Base-by-base conservation (phyloP, 495 filamentous ascomycete species). In the Penicillium flavigenum region DNA sequence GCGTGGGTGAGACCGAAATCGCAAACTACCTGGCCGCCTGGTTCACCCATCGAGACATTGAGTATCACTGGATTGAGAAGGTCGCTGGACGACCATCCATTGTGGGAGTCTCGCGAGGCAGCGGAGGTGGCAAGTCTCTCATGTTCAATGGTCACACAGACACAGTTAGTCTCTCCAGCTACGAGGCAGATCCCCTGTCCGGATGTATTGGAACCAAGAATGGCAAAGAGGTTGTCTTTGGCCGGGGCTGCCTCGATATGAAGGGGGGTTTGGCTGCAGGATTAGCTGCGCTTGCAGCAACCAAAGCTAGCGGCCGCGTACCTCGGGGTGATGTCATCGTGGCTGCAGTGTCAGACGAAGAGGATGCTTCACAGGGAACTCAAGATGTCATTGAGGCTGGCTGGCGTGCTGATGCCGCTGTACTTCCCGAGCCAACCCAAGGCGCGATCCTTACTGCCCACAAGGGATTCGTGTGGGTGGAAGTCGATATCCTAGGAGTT, bases 131-230 rank as follows among this genome's bases (percentile, higher is more conserved):
- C 44, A 71, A 72, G 43, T 75, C 72, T 4, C 64, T 81, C 5
- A 79, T 81, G 73, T 70, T 80, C 56, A 80, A 80, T 42, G 77
- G 78, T 3, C 77, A 81, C 51, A 66, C 77, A 6, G 78, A 81
- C 56, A 81, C 77, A 0, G 76, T 79, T 43, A 79, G 67, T 47
- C 60, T 75, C 4, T 57, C 64, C 9, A 76, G 71, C 38, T 80
- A 81, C 56, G 73, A 76, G 17, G 62, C 49, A 8, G 70, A 78
- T 55, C 68, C 76, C 5, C 61, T 81, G 6, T 72, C 69, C 5
- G 79, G 79, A 0, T 53, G 56, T 0, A 49, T 77, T 4, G 64
- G 46, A 6, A 59, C 46, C 20, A 68, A 66, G 44, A 63, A 77
- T 39, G 76, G 70, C 14, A 59, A 72, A 34, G 52, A 67, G 19